phyloP scores from a whole-genome alignment of 169 alveolate genomes.

The Cryptosporidium parvum region DNA sequence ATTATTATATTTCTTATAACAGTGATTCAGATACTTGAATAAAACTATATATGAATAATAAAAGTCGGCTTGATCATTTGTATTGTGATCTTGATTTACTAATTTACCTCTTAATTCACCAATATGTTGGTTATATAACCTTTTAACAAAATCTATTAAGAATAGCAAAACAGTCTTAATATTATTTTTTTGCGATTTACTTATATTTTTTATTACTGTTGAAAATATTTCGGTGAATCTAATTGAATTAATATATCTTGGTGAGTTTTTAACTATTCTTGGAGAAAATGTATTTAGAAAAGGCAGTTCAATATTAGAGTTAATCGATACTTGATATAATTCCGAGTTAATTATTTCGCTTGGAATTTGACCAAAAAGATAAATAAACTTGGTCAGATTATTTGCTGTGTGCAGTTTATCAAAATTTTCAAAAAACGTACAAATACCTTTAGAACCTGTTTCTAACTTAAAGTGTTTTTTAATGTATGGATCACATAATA shows the following conservation, averaged over 20 bases:
- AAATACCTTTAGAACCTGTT: not conserved
- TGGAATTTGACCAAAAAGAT: constrained; percentile 46
- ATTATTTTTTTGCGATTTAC: not conserved
- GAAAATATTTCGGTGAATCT: constrained; percentile 1
- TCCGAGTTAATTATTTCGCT: not conserved
- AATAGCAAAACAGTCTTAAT: constrained; percentile 4
- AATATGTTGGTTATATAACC: constrained; percentile 5
- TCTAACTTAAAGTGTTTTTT: not conserved
- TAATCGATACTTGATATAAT: not conserved
- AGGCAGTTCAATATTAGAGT: not conserved
- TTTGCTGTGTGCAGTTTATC: not conserved
- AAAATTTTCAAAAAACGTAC: not conserved
- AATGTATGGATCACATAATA: constrained; percentile 17
- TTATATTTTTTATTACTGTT: not conserved
- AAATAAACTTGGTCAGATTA: not conserved
- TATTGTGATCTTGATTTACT: not conserved
- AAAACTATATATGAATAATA: constrained; percentile 31
- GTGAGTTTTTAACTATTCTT: constrained; percentile 15
- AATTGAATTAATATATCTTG: constrained; percentile 9
- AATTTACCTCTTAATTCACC: not conserved
- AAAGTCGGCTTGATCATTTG: not conserved
- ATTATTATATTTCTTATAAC: constrained; percentile 2
- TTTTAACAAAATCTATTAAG: constrained; percentile 19
- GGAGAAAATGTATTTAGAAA: constrained; percentile 19
- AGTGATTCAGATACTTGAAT: not conserved